Conservation (phyloP, 306 rosid species). For the Arachis stenosperma region DNA sequence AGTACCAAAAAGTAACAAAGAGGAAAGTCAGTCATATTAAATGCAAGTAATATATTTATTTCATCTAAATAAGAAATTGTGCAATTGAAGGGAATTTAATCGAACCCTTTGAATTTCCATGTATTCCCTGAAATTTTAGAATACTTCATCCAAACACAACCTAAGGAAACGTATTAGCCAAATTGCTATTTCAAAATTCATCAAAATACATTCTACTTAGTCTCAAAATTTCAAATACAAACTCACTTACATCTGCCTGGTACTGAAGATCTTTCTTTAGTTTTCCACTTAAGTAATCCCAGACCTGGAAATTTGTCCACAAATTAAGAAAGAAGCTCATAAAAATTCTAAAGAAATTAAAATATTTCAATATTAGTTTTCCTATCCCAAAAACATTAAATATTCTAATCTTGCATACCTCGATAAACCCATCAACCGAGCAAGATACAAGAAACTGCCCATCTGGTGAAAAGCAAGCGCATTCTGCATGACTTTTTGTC, state of each 20-base stretch:
- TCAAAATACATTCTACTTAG: conserved; percentile 27
- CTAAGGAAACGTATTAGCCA: conserved; percentile 1
- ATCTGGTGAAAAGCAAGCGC: conserved; percentile 96
- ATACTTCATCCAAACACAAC: too few relatives aligned
- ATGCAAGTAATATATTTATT: too few relatives aligned
- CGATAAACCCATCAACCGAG: conserved; percentile 96
- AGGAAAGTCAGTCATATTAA: too few relatives aligned
- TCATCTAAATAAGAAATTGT: too few relatives aligned
- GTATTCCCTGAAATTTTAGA: too few relatives aligned
- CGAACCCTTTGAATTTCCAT: too few relatives aligned
- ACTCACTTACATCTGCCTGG: conserved; percentile 93
- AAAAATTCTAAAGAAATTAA: conserved; percentile 28
- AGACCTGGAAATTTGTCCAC: conserved; percentile 61
- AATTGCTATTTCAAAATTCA: conserved; percentile 11
- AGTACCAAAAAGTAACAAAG: too few relatives aligned
- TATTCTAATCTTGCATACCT: conserved; percentile 58
- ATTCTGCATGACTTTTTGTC: conserved; percentile 94
- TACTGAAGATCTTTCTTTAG: conserved; percentile 99
- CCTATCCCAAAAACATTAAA: not conserved
- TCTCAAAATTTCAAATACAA: conserved; percentile 28
- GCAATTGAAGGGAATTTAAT: too few relatives aligned
- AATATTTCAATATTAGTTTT: conserved; percentile 3
- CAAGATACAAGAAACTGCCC: conserved; percentile 97
- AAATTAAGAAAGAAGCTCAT: conserved; percentile 37
- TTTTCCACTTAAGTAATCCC: conserved; percentile 97